A percentile compares a stretch with the other conserved stretches of the same genome.
Evolutionary conservation across 768 basidiomycete genomes (phyloP).

Genomic region (Peribolospora baueri): DNA sequence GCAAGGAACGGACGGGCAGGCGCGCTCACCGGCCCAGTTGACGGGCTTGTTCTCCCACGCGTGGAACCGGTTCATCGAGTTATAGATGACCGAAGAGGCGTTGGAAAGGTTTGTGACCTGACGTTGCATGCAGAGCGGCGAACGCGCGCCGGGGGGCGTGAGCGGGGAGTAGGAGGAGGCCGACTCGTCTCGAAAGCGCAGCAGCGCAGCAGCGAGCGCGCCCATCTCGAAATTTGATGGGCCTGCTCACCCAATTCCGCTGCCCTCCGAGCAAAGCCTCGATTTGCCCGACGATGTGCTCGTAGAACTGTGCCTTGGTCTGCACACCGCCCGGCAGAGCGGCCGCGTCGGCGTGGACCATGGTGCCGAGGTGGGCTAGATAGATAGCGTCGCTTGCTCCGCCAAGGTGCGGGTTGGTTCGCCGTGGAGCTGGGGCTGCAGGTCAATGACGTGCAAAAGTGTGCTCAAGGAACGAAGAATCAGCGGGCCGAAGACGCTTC

Average conservation of each 20-base stretch:
- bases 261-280: constrained; percentile 1
- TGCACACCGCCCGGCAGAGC: too few relatives aligned
- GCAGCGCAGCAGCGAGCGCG: neutral
- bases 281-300: neutral
- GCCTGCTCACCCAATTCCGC: constrained; percentile 2
- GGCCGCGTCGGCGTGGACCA: too few relatives aligned
- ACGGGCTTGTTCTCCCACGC: neutral
- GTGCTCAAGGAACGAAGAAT: too few relatives aligned
- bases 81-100: constrained; percentile 2
- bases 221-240: neutral
- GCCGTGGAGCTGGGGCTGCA: too few relatives aligned
- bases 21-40: constrained; percentile 5
- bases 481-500: too few relatives aligned
- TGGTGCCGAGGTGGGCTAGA: too few relatives aligned
- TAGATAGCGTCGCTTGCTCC: too few relatives aligned
- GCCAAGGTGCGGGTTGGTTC: too few relatives aligned
- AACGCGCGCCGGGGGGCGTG: neutral
- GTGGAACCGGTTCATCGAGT: constrained; percentile 1
- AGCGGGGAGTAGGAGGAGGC: neutral
- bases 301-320: constrained; percentile 1
- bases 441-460: too few relatives aligned
- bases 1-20: neutral
- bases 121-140: neutral
- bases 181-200: neutral
- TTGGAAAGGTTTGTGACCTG: constrained; percentile 3